Base-by-base conservation (phyloP, 768 basidiomycete species). In the Nidularia pulvinata region DNA sequence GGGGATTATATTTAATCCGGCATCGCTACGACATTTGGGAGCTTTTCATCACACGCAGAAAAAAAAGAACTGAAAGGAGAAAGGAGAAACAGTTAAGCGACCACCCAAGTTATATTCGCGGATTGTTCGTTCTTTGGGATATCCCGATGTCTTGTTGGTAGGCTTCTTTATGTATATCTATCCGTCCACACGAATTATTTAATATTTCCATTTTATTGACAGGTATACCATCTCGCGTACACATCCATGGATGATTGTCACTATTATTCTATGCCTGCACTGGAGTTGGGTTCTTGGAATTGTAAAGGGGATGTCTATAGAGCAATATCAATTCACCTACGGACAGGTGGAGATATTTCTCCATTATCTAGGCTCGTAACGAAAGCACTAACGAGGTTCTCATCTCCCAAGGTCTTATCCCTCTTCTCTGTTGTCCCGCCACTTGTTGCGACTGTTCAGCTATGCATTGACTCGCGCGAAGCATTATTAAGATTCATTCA, bases 221-320 rank as follows among this genome's bases (percentile, higher is more conserved):
- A 61, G 59, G 59, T 16, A 43, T n/a, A 49, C 56, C 13, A 33
- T 58, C 30, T 35, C 55, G 2, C 22, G 22, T 16, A 48, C 46
- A 2, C 59, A 61, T 42, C 52, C 57, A 5, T 58, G 59, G 59
- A 49, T 55, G 10, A 46, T 56, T 35, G 44, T 58, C 30, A 46
- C 50, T 4, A 55, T 58, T 25, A 48, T 61, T 19, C 49, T 45
- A 9, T 58, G 55, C 33, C 51, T 61, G 9, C 57, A 56, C 48
- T 58, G 57, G 57, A 58, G 52, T 46, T 61, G 57, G 57, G 43
- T 57, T 14, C 52, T 61, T 14, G 52, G 53, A 3, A 54, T 61
- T 35, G 47, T 37, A 19, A 54, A 49, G 43, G 59, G 54, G 1
- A 50, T 57, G n/a, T 49, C 43, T 14, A 11, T 55, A 5, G 33